Base-by-base conservation (phyloP, 2,329 filamentous ascomycete species). In the Alternaria hordeiaustralica region DNA sequence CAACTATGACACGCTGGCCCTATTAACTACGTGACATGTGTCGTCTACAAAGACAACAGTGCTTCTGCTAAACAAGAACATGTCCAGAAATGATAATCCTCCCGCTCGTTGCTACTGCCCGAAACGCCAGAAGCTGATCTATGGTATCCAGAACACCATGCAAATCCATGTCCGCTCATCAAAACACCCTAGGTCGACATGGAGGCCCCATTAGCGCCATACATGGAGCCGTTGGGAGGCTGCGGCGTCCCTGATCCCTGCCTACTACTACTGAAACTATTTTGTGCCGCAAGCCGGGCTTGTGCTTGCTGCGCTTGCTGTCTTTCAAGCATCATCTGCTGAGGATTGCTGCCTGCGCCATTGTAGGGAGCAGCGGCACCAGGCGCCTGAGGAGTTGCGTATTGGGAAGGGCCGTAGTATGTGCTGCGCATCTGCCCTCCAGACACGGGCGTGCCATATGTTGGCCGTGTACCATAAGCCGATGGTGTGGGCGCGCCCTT, bases 191-290 rank as follows among this genome's bases (percentile, higher is more conserved):
- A 72, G 20, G 68, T 75, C 21, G 68, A 67, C 72, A 74, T 74
- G 5, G 72, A 74, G 13, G 62, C 49, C 23, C 61, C 61, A 10
- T 63, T 63, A 21, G 55, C 36, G 28, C 57, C 57, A 45, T 58
- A 62, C 30, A 41, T 73, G 20, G 72, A 72, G 5, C 72, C 69
- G 26, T 73, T 77, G 2, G 75, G 71, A 10, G 78, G 78, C 61
- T 80, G 78, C 6, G 78, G 78, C 18, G 78, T 80, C 5, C 77
- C 76, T 18, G 77, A 79, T 10, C 70, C 76, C 60, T 75, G 75
- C 49, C 75, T 71, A 55, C 68, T 75, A 49, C 66, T 75, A 45
- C 67, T 74, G 53, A 79, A 76, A 63, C 72, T 78, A 26, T 72
- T 78, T 50, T 79, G 77, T 33, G 78, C 77, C 15, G 77, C 75